Evolutionary conservation across 140 eudicot genomes (phyloP).

Genomic region (Stevia rebaudiana): DNA sequence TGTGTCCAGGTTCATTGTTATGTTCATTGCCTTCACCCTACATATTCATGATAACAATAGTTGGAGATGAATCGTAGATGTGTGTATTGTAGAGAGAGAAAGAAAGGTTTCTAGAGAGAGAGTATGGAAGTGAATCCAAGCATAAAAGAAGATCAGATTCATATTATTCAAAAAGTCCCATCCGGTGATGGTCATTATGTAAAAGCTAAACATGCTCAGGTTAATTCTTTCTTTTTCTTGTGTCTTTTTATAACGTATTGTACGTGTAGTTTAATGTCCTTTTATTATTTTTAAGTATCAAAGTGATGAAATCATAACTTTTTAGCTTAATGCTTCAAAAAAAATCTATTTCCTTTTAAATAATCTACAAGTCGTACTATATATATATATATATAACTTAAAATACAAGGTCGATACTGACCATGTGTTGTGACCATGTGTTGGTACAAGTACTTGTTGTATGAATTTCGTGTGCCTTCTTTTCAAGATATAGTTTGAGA

Average conservation of each 20-base stretch:
- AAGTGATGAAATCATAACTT: too few species aligned
- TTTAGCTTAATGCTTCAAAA: too few species aligned
- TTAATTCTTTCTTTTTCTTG: conserved; percentile 13
- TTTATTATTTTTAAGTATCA: not conserved
- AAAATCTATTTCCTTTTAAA: too few species aligned
- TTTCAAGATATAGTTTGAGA: too few species aligned
- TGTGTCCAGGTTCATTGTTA: conserved; percentile 40
- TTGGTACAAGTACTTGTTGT: too few species aligned
- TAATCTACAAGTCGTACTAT: too few species aligned
- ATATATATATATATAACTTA: too few species aligned
- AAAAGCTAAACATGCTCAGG: conserved; percentile 96
- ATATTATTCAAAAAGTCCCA: conserved; percentile 79
- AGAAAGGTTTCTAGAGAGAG: conserved; percentile 13
- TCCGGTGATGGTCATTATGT: conserved; percentile 92
- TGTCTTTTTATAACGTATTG: not conserved
- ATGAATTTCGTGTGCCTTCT: too few species aligned
- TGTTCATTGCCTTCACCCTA: conserved; percentile 21
- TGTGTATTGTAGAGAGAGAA: conserved; percentile 26
- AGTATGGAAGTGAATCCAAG: conserved; percentile 34
- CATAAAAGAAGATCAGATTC: conserved; percentile 42
- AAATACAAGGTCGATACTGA: too few species aligned
- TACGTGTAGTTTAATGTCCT: not conserved
- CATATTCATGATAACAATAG: conserved; percentile 26
- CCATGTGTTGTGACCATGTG: too few species aligned
- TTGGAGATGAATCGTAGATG: conserved; percentile 18